Conservation (phyloP, 2,329 filamentous ascomycete species). For the Xylaria sp. region DNA sequence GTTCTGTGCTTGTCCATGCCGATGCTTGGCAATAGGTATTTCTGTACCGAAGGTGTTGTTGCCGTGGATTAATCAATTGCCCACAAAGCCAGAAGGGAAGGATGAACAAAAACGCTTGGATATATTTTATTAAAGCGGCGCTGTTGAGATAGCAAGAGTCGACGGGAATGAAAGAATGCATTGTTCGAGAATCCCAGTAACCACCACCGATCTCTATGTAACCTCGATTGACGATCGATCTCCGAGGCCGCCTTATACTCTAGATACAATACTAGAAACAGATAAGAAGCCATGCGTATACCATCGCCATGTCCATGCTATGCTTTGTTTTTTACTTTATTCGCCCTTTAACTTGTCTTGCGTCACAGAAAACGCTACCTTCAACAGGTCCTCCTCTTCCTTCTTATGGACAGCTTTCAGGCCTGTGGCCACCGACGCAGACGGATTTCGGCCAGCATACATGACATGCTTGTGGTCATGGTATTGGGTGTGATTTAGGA, state of each 20-base stretch:
- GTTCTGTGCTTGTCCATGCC: too few species aligned
- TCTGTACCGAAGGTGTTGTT: neutral
- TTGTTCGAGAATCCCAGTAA: slow-evolving; percentile 25
- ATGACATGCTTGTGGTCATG: slow-evolving; percentile 95
- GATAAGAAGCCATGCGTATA: slow-evolving; percentile 22
- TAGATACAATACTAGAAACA: slow-evolving; percentile 36
- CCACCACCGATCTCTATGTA: slow-evolving; percentile 32
- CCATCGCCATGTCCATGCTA: slow-evolving; percentile 24
- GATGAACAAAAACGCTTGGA: too few species aligned
- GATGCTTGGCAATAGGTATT: neutral
- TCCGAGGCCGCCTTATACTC: slow-evolving; percentile 37
- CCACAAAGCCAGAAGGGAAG: neutral
- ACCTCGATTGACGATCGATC: slow-evolving; percentile 30
- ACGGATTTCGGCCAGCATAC: slow-evolving; percentile 93
- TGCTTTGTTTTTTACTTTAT: slow-evolving; percentile 41
- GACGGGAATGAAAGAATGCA: slow-evolving; percentile 27
- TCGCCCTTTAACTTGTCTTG: slow-evolving; percentile 73
- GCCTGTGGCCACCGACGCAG: slow-evolving; percentile 91
- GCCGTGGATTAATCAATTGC: neutral
- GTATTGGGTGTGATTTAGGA: slow-evolving; percentile 89
- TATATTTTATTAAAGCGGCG: neutral
- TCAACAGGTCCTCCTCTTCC: slow-evolving; percentile 86
- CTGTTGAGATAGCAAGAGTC: neutral
- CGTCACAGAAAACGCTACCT: slow-evolving; percentile 64
- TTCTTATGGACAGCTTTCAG: slow-evolving; percentile 85